phyloP scores from a whole-genome alignment of 140 eudicot species.

The Artemisia princeps region DNA sequence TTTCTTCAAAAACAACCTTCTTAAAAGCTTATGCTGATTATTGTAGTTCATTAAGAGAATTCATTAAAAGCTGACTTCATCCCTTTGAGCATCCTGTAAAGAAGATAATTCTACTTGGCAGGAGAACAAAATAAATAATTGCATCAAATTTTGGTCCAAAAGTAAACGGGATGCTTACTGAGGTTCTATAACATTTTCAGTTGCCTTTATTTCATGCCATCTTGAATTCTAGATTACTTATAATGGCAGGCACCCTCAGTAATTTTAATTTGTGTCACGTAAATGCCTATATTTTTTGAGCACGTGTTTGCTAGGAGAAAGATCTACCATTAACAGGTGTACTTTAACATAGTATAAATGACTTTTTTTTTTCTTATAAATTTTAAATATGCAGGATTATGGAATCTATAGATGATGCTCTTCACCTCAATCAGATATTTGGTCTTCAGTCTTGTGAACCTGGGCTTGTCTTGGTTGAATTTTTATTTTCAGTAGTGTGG shows the following conservation, averaged over 20 bases:
- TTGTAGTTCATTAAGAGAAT: no score
- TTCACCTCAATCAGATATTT: slow-evolving; percentile 54
- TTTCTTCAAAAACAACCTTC: no score
- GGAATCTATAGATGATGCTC: slow-evolving; percentile 63
- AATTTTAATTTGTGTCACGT: no score
- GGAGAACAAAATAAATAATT: neutral
- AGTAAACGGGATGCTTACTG: neutral
- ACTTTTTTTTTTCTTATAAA: neutral
- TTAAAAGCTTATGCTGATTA: no score
- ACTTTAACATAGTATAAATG: slow-evolving; percentile 10
- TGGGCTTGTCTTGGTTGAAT: slow-evolving; percentile 62
- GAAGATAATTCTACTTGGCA: no score
- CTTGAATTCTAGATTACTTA: neutral
- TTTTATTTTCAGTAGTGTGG: slow-evolving; percentile 66
- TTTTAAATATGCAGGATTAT: slow-evolving; percentile 53
- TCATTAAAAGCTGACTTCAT: no score
- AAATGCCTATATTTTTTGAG: neutral
- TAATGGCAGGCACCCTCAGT: neutral
- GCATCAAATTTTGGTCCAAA: neutral
- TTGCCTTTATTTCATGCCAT: neutral
- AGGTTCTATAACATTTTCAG: neutral
- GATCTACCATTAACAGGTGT: neutral
- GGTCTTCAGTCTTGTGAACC: slow-evolving; percentile 61
- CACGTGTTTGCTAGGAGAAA: neutral
- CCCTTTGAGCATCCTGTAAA: no score